Evolutionary conservation across 2,329 filamentous ascomycete species (phyloP).

Genomic region (Ceratocystis colombiana): DNA sequence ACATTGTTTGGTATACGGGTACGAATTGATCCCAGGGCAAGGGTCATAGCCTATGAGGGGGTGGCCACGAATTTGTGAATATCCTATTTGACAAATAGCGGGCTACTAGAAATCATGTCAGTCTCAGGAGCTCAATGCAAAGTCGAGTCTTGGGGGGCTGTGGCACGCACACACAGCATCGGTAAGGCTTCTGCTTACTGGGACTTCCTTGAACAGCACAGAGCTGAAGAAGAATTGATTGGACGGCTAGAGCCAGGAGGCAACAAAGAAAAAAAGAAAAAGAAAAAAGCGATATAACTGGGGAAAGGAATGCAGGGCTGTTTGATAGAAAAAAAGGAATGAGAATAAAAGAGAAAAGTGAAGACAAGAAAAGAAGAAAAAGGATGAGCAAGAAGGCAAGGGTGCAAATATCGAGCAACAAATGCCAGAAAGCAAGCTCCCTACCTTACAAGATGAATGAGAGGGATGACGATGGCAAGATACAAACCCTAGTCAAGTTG

Average conservation of each 20-base stretch:
- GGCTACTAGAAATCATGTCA: not conserved
- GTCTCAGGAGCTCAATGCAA: constrained; percentile 6
- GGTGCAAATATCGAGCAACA: constrained; percentile 1
- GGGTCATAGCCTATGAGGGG: constrained; percentile 14
- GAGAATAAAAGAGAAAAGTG: constrained; percentile 9
- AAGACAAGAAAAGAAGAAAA: not conserved
- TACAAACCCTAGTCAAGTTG: not conserved
- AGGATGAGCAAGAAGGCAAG: constrained; percentile 10
- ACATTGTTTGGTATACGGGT: constrained; percentile 37
- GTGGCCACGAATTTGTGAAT: constrained; percentile 12
- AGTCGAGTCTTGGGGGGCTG: constrained; percentile 1
- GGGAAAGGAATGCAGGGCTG: constrained; percentile 5
- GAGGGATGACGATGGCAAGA: not conserved
- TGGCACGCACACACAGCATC: constrained; percentile 12
- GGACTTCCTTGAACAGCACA: constrained; percentile 11
- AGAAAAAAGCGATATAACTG: constrained; percentile 2
- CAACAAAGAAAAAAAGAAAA: constrained; percentile 11
- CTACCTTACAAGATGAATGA: not conserved
- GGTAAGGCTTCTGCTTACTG: constrained; percentile 10
- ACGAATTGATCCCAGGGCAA: constrained; percentile 1
- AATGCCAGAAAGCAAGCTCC: constrained; percentile 3
- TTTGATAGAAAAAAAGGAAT: constrained; percentile 5
- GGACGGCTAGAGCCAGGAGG: constrained; percentile 1
- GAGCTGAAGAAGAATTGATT: constrained; percentile 11
- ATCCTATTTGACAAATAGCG: constrained; percentile 1